Base-by-base conservation (phyloP, 2,329 filamentous ascomycete species). In the Lachnellula occidentalis region DNA sequence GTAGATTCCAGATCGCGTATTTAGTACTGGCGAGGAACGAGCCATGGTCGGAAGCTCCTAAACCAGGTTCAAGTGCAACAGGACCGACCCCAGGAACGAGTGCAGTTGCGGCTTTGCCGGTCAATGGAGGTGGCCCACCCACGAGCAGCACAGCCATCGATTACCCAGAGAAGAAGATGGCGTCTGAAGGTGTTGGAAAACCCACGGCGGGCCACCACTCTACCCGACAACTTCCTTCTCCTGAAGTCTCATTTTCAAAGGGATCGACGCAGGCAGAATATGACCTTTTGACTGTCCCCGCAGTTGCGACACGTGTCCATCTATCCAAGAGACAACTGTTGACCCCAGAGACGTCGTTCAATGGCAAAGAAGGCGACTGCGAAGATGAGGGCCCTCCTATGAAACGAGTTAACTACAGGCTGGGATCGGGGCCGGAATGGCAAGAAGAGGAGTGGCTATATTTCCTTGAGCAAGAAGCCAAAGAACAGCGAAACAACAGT, bases 1-100 rank as follows among this genome's bases (percentile, higher is more conserved):
- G 60, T 22, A 41, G 53, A 12, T 47, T 58, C 50, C 60, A 60
- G 34, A 50, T 62, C 22, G 17, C 17, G 2, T 62, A 62, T 48
- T 36, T 60, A 19, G 60, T 60, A 2, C 51, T 42, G 14, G 58
- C 58, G 8, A 49, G 53, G 15, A 58, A 56, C 34, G 24, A 42
- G 37, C 15, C 12, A n/a, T 41, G 15, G 37, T 6, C 12, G 9
- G 17, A 41, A 41, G 15, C 17, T 41, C 9, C 15, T n/a, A 41
- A 2, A 17, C 37, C 15, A 41, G 17, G 17, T n/a, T 4, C 3
- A 4, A 15, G 15, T 41, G 17, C 37, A 41, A 41, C 4, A 41
- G 37, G 17, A 17, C 15, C 15, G 2, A 15, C 17, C 17, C 37
- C 37, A n/a, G 37, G 17, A 41, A 19, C 15, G 37, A 41, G 15